Evolutionary conservation across 129 eudicot genomes (phyloP).

Genomic region (Logfia minima): DNA sequence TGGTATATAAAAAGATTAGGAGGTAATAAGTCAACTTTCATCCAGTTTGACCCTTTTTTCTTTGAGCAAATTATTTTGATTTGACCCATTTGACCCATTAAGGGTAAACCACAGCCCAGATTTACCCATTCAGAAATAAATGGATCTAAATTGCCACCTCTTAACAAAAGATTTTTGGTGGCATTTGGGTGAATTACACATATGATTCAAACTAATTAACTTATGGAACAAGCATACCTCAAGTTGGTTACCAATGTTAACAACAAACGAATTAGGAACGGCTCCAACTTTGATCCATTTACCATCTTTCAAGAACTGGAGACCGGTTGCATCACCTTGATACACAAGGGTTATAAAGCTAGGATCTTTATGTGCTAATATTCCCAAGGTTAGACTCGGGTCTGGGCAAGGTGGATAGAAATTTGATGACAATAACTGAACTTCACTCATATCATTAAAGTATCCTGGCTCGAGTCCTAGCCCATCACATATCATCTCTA

Average conservation of each 20-base stretch:
- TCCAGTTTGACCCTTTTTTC: not conserved
- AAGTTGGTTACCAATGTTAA: slow-evolving; percentile 54
- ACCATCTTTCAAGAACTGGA: slow-evolving; percentile 52
- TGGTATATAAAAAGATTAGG: not conserved
- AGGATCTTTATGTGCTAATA: slow-evolving; percentile 47
- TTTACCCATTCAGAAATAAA: no score
- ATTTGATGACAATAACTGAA: slow-evolving; percentile 28
- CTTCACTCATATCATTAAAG: slow-evolving; percentile 19
- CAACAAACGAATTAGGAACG: slow-evolving; percentile 46
- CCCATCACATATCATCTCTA: slow-evolving; percentile 40
- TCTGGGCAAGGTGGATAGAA: slow-evolving; percentile 62
- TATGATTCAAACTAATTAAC: not conserved
- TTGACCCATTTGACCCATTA: not conserved
- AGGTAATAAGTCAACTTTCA: not conserved
- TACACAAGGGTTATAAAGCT: slow-evolving; percentile 42
- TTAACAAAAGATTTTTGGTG: no score
- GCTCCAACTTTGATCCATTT: slow-evolving; percentile 55
- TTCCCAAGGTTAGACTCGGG: slow-evolving; percentile 61
- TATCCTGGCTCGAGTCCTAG: slow-evolving; percentile 43
- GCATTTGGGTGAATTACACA: not conserved
- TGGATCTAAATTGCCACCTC: not conserved
- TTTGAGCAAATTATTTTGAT: not conserved
- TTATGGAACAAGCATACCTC: slow-evolving; percentile 38
- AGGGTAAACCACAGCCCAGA: no score
- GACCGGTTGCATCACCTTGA: slow-evolving; percentile 45